These are phyloP conservation scores for Mortierella sp. DNA, from an alignment of 371 early-diverging fungal genomes.

Conservation along the genomic window DNA sequence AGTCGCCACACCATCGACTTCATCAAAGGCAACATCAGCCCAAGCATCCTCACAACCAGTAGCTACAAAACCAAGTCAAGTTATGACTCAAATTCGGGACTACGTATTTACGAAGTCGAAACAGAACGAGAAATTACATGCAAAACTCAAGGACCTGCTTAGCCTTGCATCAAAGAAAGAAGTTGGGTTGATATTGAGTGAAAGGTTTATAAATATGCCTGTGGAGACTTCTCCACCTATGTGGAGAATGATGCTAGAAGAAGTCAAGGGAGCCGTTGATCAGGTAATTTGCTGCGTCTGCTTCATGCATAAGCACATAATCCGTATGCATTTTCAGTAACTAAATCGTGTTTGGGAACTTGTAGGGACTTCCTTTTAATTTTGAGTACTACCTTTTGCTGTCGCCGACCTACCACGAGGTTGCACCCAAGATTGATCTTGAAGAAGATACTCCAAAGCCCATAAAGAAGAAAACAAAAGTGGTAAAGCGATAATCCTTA, in stretches of 20 bases:
- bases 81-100: constrained; percentile 64
- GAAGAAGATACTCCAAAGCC: constrained; percentile 59
- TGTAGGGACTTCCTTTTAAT: constrained; percentile 76
- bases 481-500: constrained; percentile 38
- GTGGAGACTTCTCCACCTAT: constrained; percentile 91
- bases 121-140: constrained; percentile 61
- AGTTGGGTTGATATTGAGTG: constrained; percentile 86
- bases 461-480: constrained; percentile 67
- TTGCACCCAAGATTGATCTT: constrained; percentile 72
- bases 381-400: constrained; percentile 89
- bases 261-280: constrained; percentile 81
- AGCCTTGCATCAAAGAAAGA: constrained; percentile 53
- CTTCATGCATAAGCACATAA: background rate
- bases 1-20: background rate
- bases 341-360: background rate
- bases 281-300: constrained; percentile 61
- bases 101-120: constrained; percentile 79
- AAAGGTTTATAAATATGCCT: constrained; percentile 97
- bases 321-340: background rate
- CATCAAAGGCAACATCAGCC: constrained; percentile 1
- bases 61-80: constrained; percentile 62
- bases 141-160: constrained; percentile 63
- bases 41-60: constrained; percentile 21
- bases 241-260: constrained; percentile 89
- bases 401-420: constrained; percentile 88